These are phyloP conservation scores for Xylaria sp. DNA, from an alignment of 495 filamentous ascomycete species.

Conservation along the genomic window DNA sequence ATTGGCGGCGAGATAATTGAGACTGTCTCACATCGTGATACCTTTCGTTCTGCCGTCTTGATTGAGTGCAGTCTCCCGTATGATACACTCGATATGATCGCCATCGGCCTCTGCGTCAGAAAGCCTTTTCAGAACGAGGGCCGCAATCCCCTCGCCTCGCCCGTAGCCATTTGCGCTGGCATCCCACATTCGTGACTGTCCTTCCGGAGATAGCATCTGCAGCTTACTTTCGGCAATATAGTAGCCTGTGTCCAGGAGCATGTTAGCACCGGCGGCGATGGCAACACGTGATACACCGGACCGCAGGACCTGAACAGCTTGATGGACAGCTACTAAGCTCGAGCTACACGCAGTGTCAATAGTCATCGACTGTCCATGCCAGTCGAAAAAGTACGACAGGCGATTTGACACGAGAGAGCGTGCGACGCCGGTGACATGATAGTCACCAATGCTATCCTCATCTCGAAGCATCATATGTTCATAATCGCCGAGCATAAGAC, in stretches of 20 bases:
- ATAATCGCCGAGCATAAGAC: no score
- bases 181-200: slow-evolving; percentile 51
- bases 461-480: no score
- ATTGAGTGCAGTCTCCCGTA: slow-evolving; percentile 56
- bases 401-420: slow-evolving; percentile 60
- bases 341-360: slow-evolving; percentile 57
- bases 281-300: slow-evolving; percentile 46
- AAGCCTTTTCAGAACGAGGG: slow-evolving; percentile 62
- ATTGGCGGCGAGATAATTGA: no score
- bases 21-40: slow-evolving; percentile 53
- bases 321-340: slow-evolving; percentile 46
- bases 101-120: slow-evolving; percentile 55
- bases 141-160: slow-evolving; percentile 61
- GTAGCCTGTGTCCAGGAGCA: slow-evolving; percentile 44
- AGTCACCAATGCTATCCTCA: no score
- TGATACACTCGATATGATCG: slow-evolving; percentile 63
- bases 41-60: slow-evolving; percentile 51
- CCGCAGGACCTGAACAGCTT: slow-evolving; percentile 49
- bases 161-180: slow-evolving; percentile 65
- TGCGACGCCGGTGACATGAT: no score
- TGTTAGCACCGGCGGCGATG: slow-evolving; percentile 46
- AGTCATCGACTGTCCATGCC: slow-evolving; percentile 43
- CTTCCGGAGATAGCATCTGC: slow-evolving; percentile 35
- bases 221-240: slow-evolving; percentile 35
- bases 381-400: slow-evolving; percentile 55